These are phyloP conservation scores for Cordyceps militaris DNA, from an alignment of 2,329 filamentous ascomycete species.

Conservation along the genomic window DNA sequence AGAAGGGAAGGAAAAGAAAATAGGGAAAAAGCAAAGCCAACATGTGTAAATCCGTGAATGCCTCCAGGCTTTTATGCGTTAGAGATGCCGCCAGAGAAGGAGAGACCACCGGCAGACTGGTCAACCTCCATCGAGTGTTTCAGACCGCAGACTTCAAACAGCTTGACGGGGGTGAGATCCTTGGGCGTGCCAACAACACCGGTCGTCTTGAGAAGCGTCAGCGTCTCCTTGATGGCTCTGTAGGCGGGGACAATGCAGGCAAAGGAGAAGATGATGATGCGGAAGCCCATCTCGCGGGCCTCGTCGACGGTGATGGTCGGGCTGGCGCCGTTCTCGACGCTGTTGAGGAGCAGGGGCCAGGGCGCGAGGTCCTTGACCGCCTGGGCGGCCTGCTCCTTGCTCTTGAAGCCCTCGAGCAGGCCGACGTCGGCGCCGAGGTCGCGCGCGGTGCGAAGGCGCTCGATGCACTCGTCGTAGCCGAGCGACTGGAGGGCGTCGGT, in stretches of 20 bases:
- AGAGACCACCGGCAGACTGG: slow-evolving; percentile 17
- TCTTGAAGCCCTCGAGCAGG: slow-evolving; percentile 52
- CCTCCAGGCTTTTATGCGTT: not conserved
- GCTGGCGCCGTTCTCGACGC: slow-evolving; percentile 49
- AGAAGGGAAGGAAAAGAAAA: not conserved
- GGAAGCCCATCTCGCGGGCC: slow-evolving; percentile 49
- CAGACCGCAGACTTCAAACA: slow-evolving; percentile 47
- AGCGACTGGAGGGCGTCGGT: slow-evolving; percentile 53
- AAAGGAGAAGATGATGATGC: slow-evolving; percentile 51
- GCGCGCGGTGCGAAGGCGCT: slow-evolving; percentile 42
- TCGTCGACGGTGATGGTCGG: slow-evolving; percentile 47
- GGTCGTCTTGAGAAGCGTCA: slow-evolving; percentile 32
- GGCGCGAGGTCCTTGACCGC: slow-evolving; percentile 41
- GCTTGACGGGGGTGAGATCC: slow-evolving; percentile 37
- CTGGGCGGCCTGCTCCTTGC: slow-evolving; percentile 40
- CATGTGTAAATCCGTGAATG: not conserved
- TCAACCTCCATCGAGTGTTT: slow-evolving; percentile 45
- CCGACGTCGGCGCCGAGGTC: slow-evolving; percentile 52
- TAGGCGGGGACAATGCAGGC: slow-evolving; percentile 42
- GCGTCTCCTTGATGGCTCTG: slow-evolving; percentile 33
- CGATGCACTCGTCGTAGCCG: slow-evolving; percentile 51
- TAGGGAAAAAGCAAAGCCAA: not conserved
- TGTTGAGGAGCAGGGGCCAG: slow-evolving; percentile 48
- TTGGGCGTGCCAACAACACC: slow-evolving; percentile 32
- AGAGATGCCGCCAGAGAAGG: slow-evolving; percentile 9